Conservation (phyloP, 1,284 basidiomycete genomes). For the Malassezia cuniculi region DNA sequence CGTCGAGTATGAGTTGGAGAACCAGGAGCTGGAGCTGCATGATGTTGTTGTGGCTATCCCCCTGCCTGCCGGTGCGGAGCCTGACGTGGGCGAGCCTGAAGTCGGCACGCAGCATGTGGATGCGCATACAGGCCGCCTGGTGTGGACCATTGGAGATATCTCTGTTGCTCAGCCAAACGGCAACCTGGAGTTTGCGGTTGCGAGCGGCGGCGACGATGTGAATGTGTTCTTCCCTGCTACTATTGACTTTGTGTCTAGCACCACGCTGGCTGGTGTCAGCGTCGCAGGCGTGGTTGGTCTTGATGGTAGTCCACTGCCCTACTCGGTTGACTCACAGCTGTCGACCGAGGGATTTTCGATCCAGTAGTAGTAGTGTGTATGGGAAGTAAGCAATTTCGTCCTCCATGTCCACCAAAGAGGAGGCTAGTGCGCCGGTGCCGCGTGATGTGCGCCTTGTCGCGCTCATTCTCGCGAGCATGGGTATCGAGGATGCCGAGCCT, state of each 20-base stretch:
- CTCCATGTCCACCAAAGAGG: slow-evolving; percentile 11
- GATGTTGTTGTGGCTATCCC: slow-evolving; percentile 83
- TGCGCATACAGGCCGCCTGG: slow-evolving; percentile 61
- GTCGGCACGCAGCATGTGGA: slow-evolving; percentile 70
- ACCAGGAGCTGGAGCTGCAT: slow-evolving; percentile 53
- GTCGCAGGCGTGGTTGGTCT: slow-evolving; percentile 43
- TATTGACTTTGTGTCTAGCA: slow-evolving; percentile 66
- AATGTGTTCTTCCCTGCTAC: slow-evolving; percentile 84
- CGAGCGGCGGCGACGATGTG: slow-evolving; percentile 58
- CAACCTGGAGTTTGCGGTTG: slow-evolving; percentile 70
- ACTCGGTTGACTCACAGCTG: slow-evolving; percentile 4
- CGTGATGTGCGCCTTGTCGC: slow-evolving; percentile 83
- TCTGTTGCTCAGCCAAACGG: slow-evolving; percentile 48
- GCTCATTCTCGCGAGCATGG: slow-evolving; percentile 80
- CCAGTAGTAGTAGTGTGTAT: slow-evolving; percentile 3
- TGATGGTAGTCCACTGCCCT: slow-evolving; percentile 3
- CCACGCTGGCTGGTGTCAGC: slow-evolving; percentile 61
- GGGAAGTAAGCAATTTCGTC: not conserved
- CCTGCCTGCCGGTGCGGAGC: slow-evolving; percentile 65
- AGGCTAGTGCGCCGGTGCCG: slow-evolving; percentile 48
- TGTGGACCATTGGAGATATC: slow-evolving; percentile 65
- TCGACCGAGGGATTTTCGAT: slow-evolving; percentile 9
- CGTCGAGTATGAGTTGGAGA: slow-evolving; percentile 92
- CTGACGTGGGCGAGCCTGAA: slow-evolving; percentile 59
- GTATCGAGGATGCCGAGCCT: slow-evolving; percentile 83